Evolutionary conservation across 148 eudicot species (phyloP), one percentile per base, ranked within the genome.

Genomic region (Rhododendron henanense): DNA sequence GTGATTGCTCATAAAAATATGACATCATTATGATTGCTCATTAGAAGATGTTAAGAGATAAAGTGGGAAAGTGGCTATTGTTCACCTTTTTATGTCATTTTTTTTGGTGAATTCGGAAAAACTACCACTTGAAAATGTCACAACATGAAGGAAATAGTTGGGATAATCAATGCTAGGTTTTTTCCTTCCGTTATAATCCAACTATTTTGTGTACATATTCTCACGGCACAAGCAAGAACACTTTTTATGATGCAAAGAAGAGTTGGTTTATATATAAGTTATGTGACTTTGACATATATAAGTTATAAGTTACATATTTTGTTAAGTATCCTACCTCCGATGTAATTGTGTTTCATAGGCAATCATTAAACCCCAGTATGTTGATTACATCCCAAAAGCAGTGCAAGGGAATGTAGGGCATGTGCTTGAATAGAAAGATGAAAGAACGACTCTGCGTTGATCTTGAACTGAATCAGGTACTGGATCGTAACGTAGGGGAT

Each of bases 381-480:
- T 96, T 81, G 99, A 96, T 87, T 93, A 96, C 84, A 93, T 96
- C 82, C 98, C 98, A 44, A 96, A 94, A 89, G 98, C 98, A 82
- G 96, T 94, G 21, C 94, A 93, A 86, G 98, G 98, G 35, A 93
- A 93, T 90, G 98, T 94, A 78, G 96, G 94, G 28, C 91, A 94
- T 88, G 98, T 96, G 78, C 93, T 96, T 25, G 92, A 94, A 0
- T 93, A 93, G 84, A 96, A 96, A 86, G 94, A 96, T 87, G 90
- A 96, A 94, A 90, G 91, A 79, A 87, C 85, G 83, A 82, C 96
- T 96, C 63, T 92, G 93, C 87, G 10, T 44, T 37, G 99, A 96
- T 88, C 93, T 96, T 76, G 96, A 96, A 86, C 92, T 96, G 69
- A 94, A 87, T 88, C 91, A 96, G 92, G 98, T 96, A 87, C 75